Evolutionary conservation across 2,329 filamentous ascomycete genomes (phyloP), one percentile per base, ranked within the genome.

Genomic region (Ceratocystiopsis sp.): DNA sequence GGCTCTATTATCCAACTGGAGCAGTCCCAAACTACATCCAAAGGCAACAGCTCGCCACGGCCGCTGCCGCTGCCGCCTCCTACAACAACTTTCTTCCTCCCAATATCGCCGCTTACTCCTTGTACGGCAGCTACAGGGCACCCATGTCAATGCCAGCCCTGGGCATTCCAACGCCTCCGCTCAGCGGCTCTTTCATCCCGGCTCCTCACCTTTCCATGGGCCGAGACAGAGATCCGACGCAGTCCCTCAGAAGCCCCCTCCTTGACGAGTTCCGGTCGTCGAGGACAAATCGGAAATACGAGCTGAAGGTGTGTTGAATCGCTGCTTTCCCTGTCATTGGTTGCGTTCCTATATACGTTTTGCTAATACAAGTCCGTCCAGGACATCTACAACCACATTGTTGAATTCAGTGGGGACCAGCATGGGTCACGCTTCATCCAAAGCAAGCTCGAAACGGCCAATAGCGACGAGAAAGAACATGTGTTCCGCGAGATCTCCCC

Each of bases 401-500:
- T 93, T 1, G 89, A 95, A 56, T 96, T 96, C 59, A 87, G 84
- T 52, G 89, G 91, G 15, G 91, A 98, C 55, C 91, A 96, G 58
- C 81, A 93, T 52, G 91, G 87, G 1, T 98, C 91, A 1, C 77
- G 91, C 1, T 95, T 95, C 59, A 94, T 98, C 46, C 91, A 98
- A 57, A 75, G 81, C 52, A 95, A 93, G 60, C 71, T 98, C 3
- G 83, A 91, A 59, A 81, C 77, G 2, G 91, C 91, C 44, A 95
- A 93, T 57, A 94, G 86, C 54, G 91, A 96, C 48, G 89, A 95
- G 56, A 96, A 95, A 61, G 84, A 93, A 32, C 78, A 79, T 44
- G 74, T 96, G 1, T 96, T 95, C 65, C 68, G 71, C 1, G 91
- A 96, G 59, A 85, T 98, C 38, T 73, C 83, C 52, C 74, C 78